Conservation (phyloP, 352 stramenopile species). For the Globisporangium camurandrum region DNA sequence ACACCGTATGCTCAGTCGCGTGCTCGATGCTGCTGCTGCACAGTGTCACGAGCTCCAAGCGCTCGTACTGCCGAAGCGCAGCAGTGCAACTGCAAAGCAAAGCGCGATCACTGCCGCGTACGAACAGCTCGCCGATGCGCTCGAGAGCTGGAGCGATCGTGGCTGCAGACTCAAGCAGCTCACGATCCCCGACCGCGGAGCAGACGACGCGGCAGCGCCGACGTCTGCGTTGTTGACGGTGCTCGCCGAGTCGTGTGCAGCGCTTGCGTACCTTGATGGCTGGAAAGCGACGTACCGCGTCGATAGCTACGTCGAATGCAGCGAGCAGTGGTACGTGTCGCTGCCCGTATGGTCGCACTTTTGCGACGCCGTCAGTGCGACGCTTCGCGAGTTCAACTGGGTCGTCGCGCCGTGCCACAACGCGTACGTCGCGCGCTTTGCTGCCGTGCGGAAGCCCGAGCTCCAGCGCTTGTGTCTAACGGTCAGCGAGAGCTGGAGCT, state of each 20-base stretch:
- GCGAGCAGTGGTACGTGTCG: slow-evolving; percentile 15
- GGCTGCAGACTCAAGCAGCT: slow-evolving; percentile 12
- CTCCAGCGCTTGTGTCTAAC: slow-evolving; percentile 6
- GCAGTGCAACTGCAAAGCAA: neutral
- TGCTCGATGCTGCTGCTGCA: slow-evolving; percentile 7
- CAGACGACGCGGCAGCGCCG: slow-evolving; percentile 1
- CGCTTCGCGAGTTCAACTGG: slow-evolving; percentile 16
- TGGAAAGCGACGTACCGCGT: slow-evolving; percentile 16
- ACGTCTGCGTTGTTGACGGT: slow-evolving; percentile 8
- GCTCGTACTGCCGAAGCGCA: slow-evolving; percentile 13
- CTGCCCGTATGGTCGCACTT: slow-evolving; percentile 2
- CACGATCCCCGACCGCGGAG: slow-evolving; percentile 14
- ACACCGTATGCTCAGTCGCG: slow-evolving; percentile 1
- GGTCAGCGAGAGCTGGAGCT: slow-evolving; percentile 12
- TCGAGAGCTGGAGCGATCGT: slow-evolving; percentile 10
- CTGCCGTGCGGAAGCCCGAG: slow-evolving; percentile 2
- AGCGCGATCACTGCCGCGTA: slow-evolving; percentile 2
- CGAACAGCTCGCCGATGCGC: slow-evolving; percentile 10
- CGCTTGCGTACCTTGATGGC: slow-evolving; percentile 20
- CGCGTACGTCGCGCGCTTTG: slow-evolving; percentile 8
- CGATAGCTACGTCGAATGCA: slow-evolving; percentile 12
- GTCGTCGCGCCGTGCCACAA: slow-evolving; percentile 11
- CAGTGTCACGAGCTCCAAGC: slow-evolving; percentile 10
- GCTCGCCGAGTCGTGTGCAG: slow-evolving; percentile 10
- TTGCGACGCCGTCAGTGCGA: neutral